Conservation (phyloP, 73 alveolate species). For the Breviolum minutum region DNA sequence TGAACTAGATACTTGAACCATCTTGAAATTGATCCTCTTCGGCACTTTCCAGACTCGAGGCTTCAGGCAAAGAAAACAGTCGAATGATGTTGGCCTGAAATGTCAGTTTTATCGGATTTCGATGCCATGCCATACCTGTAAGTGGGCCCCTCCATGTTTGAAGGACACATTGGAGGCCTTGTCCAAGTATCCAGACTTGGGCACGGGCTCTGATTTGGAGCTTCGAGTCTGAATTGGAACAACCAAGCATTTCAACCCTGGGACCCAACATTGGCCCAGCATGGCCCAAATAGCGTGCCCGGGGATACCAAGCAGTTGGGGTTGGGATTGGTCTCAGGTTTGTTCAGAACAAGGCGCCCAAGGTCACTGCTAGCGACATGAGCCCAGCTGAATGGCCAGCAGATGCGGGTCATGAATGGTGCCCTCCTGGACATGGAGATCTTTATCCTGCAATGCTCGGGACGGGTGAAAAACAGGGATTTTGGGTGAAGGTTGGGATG, state of each 20-base stretch:
- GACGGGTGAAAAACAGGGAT: neutral
- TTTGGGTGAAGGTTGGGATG: neutral
- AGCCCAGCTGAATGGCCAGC: constrained; percentile 87
- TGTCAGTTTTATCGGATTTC: too few relatives aligned
- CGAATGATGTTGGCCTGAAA: too few relatives aligned
- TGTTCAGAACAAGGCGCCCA: constrained; percentile 95
- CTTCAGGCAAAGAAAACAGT: too few relatives aligned
- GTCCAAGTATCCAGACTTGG: constrained; percentile 85
- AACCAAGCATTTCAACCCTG: neutral
- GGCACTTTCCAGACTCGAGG: too few relatives aligned
- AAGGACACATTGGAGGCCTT: constrained; percentile 88
- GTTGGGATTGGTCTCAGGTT: constrained; percentile 5
- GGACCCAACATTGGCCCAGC: neutral
- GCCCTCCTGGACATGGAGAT: constrained; percentile 95
- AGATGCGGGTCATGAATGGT: constrained; percentile 58
- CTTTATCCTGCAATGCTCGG: constrained; percentile 94
- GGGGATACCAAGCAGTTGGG: too few relatives aligned
- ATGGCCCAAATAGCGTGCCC: neutral
- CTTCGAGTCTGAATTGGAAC: neutral
- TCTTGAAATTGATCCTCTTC: too few relatives aligned
- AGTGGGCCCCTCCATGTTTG: too few relatives aligned
- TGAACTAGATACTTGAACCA: too few relatives aligned
- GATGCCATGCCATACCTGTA: too few relatives aligned
- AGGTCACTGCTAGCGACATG: constrained; percentile 82
- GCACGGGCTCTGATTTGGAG: constrained; percentile 89